These are phyloP conservation scores for Tuber brumale DNA, from an alignment of 495 filamentous ascomycete genomes.

Conservation along the genomic window DNA sequence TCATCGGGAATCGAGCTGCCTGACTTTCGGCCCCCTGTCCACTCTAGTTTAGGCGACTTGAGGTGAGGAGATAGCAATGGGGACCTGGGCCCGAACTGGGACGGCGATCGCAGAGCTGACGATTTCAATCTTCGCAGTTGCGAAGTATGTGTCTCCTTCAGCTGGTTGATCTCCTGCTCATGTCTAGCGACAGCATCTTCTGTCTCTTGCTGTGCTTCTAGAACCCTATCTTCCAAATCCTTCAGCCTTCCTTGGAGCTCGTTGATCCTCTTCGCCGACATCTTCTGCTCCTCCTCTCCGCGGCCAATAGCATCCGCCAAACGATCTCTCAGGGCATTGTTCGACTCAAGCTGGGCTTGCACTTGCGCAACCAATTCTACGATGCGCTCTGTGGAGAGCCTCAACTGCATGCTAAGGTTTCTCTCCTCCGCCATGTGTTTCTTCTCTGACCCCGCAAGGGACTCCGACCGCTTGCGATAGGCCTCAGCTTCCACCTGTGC, in stretches of 20 bases:
- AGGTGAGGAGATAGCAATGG: constrained; percentile 53
- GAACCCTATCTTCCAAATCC: constrained; percentile 72
- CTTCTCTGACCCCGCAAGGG: constrained; percentile 56
- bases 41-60: constrained; percentile 44
- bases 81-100: constrained; percentile 49
- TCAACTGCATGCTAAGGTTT: constrained; percentile 58
- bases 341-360: constrained; percentile 64
- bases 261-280: constrained; percentile 72
- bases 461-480: constrained; percentile 57
- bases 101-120: constrained; percentile 39
- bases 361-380: constrained; percentile 72
- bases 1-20: constrained; percentile 52
- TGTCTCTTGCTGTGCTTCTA: constrained; percentile 74
- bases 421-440: constrained; percentile 58
- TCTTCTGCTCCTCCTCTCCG: constrained; percentile 75
- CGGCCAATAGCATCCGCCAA: constrained; percentile 77
- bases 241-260: constrained; percentile 72
- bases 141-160: constrained; percentile 69
- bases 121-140: constrained; percentile 72
- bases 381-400: constrained; percentile 64
- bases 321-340: constrained; percentile 66
- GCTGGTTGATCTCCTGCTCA: constrained; percentile 70
- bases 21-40: constrained; percentile 50
- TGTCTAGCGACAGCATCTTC: constrained; percentile 76
- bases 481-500: constrained; percentile 56